A percentile compares a stretch with the other conserved stretches of the same genome.
phyloP scores from a whole-genome alignment of 2,329 filamentous ascomycete species.

The Sphaerostilbella broomeana region DNA sequence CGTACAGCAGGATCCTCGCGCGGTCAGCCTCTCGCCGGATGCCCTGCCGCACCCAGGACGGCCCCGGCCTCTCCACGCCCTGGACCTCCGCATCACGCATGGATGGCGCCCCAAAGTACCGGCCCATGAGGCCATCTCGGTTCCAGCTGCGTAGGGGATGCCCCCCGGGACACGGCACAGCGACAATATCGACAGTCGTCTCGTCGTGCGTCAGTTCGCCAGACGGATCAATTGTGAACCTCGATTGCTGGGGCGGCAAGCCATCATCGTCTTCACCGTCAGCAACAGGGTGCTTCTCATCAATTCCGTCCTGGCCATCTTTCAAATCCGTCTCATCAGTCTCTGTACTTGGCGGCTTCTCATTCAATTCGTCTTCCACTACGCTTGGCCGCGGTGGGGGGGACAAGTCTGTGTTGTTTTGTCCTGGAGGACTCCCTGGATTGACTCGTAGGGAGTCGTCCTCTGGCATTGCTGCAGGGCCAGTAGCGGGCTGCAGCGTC shows the following conservation, averaged over 20 bases:
- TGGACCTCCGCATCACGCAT: conserved; percentile 32
- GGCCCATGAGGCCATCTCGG: conserved; percentile 41
- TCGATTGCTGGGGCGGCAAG: conserved; percentile 14
- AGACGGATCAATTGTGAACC: conserved; percentile 30
- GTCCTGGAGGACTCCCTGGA: conserved; percentile 21
- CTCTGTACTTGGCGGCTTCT: conserved; percentile 8
- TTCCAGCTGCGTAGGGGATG: conserved; percentile 49
- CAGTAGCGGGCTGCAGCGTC: conserved; percentile 4
- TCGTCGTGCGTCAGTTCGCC: conserved; percentile 40
- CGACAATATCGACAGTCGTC: conserved; percentile 47
- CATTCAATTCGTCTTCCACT: background rate
- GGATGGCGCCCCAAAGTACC: conserved; percentile 38
- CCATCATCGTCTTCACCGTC: background rate
- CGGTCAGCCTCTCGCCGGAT: conserved; percentile 41
- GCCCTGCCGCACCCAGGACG: conserved; percentile 48
- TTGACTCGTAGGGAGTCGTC: conserved; percentile 23
- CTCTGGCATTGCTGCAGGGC: conserved; percentile 15
- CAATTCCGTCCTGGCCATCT: background rate
- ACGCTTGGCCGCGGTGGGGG: too few relatives aligned
- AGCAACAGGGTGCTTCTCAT: conserved; percentile 1
- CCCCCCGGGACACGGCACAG: conserved; percentile 48
- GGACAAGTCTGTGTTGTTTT: too few relatives aligned
- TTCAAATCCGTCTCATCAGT: conserved; percentile 14
- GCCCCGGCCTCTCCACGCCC: conserved; percentile 21
- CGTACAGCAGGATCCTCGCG: conserved; percentile 46